Evolutionary conservation across 2,329 filamentous ascomycete species (phyloP), one percentile per base, ranked within the genome.

Genomic region (Clonostachys byssicola): DNA sequence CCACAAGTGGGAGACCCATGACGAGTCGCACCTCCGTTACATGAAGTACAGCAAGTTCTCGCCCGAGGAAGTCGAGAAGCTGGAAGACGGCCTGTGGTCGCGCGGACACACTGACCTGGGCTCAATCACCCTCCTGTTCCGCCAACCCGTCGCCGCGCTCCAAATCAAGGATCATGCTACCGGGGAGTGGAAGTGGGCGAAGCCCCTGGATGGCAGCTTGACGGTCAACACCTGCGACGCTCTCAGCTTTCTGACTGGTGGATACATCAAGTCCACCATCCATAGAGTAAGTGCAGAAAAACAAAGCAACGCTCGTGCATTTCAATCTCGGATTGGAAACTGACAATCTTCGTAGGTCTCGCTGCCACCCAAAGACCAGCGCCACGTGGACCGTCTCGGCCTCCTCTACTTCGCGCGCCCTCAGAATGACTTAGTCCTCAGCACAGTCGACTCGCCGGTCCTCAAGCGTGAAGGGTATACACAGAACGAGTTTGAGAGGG

Each of bases 11-110:
- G 72, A 81, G 3, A 67, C 73, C n/a, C 71, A 76, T 30, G 73
- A 76, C 16, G 80, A 84, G 50, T 78, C 80, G 20, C 80, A 84
- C 48, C 67, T 84, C n/a, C 72, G 82, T 4, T 84, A 83, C 58
- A 84, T 84, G 78, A 69, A 75, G 43, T 83, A 83, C 50, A 68
- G 70, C 9, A 70, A 72, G 1, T 74, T 78, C 35, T 70, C 65
- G 0, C 57, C 66, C 0, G 70, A 75, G n/a, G 71, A 77, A 20
- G 73, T 73, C 48, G 67, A 66, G 33, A 65, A 64, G 38, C 65
- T 68, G 2, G 70, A 70, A 0, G 62, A 66, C 17, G 61, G 60
- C 1, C 62, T 78, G 1, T 75, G 74, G 52, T 65, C 67, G 0
- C 63, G 64, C 0, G 78, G 78, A 0, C 78, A 83, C 53, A 82